Conservation (phyloP, 2,329 filamentous ascomycete species). For the Neoarthrinium moseri region DNA sequence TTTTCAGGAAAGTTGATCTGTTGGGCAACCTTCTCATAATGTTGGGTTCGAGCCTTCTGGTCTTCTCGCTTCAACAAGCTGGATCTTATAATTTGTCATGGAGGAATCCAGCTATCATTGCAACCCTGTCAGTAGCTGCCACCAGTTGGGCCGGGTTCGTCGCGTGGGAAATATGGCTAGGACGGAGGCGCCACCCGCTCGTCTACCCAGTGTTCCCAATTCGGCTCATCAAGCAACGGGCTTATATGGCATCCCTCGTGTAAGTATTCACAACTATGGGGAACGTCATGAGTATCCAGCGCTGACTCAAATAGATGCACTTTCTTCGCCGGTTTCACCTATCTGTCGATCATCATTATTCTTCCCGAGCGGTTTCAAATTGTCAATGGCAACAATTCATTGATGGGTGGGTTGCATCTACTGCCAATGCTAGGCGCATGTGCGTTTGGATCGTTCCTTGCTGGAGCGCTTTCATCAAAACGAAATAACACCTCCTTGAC, state of each 20-base stretch:
- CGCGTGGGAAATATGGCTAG: slow-evolving; percentile 49
- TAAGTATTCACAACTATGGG: too few species aligned
- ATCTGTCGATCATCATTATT: slow-evolving; percentile 56
- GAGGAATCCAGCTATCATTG: slow-evolving; percentile 50
- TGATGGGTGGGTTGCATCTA: slow-evolving; percentile 56
- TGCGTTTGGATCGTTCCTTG: slow-evolving; percentile 55
- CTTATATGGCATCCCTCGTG: slow-evolving; percentile 51
- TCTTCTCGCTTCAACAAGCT: slow-evolving; percentile 57
- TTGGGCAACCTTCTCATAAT: slow-evolving; percentile 50
- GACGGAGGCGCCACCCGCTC: slow-evolving; percentile 29
- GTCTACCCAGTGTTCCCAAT: slow-evolving; percentile 58
- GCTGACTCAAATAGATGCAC: too few species aligned
- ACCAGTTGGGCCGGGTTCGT: slow-evolving; percentile 48
- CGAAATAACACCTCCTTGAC: slow-evolving; percentile 54
- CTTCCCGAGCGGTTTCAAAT: slow-evolving; percentile 62
- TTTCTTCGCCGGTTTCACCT: slow-evolving; percentile 55
- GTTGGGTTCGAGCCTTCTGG: slow-evolving; percentile 49
- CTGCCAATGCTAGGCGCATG: slow-evolving; percentile 58
- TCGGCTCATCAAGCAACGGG: slow-evolving; percentile 43
- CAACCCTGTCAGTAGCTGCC: slow-evolving; percentile 44
- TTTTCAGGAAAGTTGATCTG: slow-evolving; percentile 50
- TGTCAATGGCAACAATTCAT: slow-evolving; percentile 49
- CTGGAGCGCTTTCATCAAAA: slow-evolving; percentile 51
- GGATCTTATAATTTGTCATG: slow-evolving; percentile 51
- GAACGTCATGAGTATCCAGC: too few species aligned